Conservation (phyloP, 106 monocot genomes). For the Xerophyta viscosa region DNA sequence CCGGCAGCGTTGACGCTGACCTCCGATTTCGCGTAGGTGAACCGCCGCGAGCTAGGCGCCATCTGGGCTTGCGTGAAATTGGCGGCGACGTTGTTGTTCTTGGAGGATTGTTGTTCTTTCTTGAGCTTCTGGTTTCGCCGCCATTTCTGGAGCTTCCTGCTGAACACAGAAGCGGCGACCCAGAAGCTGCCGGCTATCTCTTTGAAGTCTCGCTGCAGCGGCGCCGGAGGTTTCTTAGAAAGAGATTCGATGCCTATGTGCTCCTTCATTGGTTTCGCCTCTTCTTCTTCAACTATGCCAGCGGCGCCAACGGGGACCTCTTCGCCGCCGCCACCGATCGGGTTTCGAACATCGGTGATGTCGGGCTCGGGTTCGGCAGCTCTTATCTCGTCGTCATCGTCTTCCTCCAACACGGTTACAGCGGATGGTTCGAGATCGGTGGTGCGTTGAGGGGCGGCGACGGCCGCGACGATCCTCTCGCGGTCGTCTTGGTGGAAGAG, state of each 20-base stretch:
- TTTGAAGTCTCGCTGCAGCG: constrained; percentile 5
- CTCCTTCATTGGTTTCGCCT: constrained; percentile 25
- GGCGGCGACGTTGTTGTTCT: not conserved
- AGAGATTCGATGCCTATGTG: constrained; percentile 27
- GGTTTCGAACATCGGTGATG: not conserved
- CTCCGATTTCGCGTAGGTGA: constrained; percentile 51
- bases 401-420: too few relatives aligned
- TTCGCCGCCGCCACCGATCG: not conserved
- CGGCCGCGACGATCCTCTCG: constrained; percentile 3
- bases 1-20: constrained; percentile 39
- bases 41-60: constrained; percentile 8
- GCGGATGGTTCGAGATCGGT: too few relatives aligned
- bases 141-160: constrained; percentile 78
- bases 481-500: constrained; percentile 39
- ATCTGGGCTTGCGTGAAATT: constrained; percentile 5
- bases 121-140: constrained; percentile 33
- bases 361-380: too few relatives aligned
- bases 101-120: constrained; percentile 35
- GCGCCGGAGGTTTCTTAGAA: not conserved
- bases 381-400: constrained; percentile 5
- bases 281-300: constrained; percentile 7
- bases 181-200: constrained; percentile 45
- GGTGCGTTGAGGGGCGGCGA: not conserved
- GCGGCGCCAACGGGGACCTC: not conserved
- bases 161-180: constrained; percentile 61